Conservation (phyloP, 2,329 filamentous ascomycete genomes). For the Byssothecium circinans region DNA sequence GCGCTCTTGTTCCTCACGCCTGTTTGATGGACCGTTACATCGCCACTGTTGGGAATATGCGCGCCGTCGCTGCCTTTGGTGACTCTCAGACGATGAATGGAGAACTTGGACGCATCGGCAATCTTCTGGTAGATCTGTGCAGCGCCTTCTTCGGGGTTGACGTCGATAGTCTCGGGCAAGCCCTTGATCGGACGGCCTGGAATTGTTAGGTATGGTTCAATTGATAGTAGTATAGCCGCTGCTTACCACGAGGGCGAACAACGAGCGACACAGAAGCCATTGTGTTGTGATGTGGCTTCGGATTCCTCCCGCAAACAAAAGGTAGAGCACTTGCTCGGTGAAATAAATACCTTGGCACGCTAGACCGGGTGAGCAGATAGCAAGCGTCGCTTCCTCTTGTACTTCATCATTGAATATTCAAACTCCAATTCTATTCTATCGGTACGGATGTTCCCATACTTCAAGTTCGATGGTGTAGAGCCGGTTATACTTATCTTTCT, state of each 20-base stretch:
- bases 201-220: constrained; percentile 1
- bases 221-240: constrained; percentile 1
- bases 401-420: too few species aligned
- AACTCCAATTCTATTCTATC: too few species aligned
- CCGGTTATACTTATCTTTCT: too few species aligned
- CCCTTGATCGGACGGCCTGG: constrained; percentile 64
- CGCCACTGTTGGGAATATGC: constrained; percentile 57
- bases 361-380: background rate
- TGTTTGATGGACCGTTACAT: constrained; percentile 56
- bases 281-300: constrained; percentile 4
- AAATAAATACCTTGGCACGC: background rate
- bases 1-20: constrained; percentile 62
- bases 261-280: constrained; percentile 51
- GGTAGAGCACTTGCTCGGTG: background rate
- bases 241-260: constrained; percentile 51
- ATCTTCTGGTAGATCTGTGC: constrained; percentile 61
- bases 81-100: constrained; percentile 62
- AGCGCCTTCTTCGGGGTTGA: constrained; percentile 54
- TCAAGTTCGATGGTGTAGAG: too few species aligned
- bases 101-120: constrained; percentile 56
- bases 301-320: background rate
- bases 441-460: too few species aligned
- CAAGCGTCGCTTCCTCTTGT: too few species aligned
- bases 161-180: constrained; percentile 59
- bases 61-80: constrained; percentile 66